Evolutionary conservation across 257 asterid genomes (phyloP).

Genomic region (Fraxinus anomala): DNA sequence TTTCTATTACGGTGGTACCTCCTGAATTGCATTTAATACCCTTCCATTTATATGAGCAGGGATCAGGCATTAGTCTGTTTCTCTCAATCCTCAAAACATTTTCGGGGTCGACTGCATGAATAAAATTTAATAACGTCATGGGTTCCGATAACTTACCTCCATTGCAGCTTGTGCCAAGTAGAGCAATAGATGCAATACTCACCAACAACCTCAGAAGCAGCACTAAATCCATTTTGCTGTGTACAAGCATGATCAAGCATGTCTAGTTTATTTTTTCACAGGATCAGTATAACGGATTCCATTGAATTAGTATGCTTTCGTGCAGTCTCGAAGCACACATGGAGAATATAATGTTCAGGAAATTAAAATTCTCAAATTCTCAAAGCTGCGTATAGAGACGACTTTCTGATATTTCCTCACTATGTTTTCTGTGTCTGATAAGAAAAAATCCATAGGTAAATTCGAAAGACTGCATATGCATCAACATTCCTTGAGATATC

Average conservation of each 20-base stretch:
- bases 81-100: constrained; percentile 22
- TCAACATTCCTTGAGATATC: neutral
- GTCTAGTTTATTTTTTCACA: too few species aligned
- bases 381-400: neutral
- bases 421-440: neutral
- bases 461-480: neutral
- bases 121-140: constrained; percentile 23
- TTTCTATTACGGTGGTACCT: neutral
- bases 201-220: constrained; percentile 19
- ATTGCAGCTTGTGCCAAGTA: constrained; percentile 24
- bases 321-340: neutral
- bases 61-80: neutral
- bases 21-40: constrained; percentile 22
- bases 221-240: neutral
- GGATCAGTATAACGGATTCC: neutral
- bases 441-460: neutral
- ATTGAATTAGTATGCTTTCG: too few species aligned
- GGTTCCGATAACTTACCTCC: constrained; percentile 22
- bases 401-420: neutral
- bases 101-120: constrained; percentile 31
- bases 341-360: neutral
- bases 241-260: neutral
- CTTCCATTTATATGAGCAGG: constrained; percentile 19
- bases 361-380: neutral
- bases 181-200: constrained; percentile 17